Percentiles rank a stretch among this genome's conserved stretches.
These are phyloP conservation scores for Pouteria campechiana DNA, from an alignment of 179 eudicot genomes.

Conservation along the genomic window DNA sequence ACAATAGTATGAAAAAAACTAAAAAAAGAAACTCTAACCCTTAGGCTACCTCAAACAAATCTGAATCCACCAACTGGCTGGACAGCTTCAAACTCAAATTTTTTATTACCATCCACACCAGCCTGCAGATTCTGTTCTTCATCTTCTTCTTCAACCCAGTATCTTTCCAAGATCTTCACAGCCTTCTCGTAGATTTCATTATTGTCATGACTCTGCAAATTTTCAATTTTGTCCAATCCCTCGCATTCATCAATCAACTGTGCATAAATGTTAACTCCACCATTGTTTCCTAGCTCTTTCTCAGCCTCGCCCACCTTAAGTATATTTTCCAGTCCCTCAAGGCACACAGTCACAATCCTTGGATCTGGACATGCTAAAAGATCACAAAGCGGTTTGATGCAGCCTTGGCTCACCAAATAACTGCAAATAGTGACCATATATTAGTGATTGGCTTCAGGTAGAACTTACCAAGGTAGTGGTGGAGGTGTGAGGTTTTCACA, in stretches of 20 bases:
- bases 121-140: conserved; percentile 28
- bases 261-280: conserved; percentile 59
- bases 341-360: conserved; percentile 78
- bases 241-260: conserved; percentile 83
- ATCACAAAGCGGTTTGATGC: conserved; percentile 83
- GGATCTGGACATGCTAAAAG: conserved; percentile 83
- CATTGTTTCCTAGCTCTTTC: conserved; percentile 52
- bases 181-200: conserved; percentile 74
- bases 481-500: too few relatives aligned
- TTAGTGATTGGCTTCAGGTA: not conserved
- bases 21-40: not conserved
- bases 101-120: conserved; percentile 18
- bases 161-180: conserved; percentile 70
- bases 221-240: conserved; percentile 82
- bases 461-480: too few relatives aligned
- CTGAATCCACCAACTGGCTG: conserved; percentile 50
- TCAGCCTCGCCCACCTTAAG: conserved; percentile 82
- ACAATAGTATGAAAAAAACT: not conserved
- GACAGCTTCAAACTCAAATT: conserved; percentile 36
- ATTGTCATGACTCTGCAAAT: conserved; percentile 70
- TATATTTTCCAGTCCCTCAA: conserved; percentile 88
- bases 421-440: conserved; percentile 18
- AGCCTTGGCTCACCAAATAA: conserved; percentile 65
- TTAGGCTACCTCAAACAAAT: conserved; percentile 23
- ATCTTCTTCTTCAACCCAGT: conserved; percentile 76